A percentile compares a stretch with the other conserved stretches of the same genome.
Evolutionary conservation across 1,284 basidiomycete genomes (phyloP).

Genomic region (Phylloporus sp.): DNA sequence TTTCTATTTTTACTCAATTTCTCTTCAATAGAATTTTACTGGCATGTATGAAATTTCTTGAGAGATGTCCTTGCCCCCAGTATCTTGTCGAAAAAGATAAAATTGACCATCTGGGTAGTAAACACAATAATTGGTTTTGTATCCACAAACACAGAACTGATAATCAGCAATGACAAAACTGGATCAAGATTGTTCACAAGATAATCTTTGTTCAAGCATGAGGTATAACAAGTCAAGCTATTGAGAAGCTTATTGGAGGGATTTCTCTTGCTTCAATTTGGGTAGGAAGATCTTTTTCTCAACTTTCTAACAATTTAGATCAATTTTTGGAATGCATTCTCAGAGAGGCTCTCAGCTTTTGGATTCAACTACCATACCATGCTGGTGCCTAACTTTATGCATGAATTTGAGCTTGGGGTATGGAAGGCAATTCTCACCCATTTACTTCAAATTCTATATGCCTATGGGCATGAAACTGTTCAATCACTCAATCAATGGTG

Average conservation of each 20-base stretch:
- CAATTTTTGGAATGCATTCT: background rate
- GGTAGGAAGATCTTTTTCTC: background rate
- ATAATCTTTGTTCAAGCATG: background rate
- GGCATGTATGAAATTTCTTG: slow-evolving; percentile 28
- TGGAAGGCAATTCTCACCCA: background rate
- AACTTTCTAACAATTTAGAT: background rate
- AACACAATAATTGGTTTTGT: background rate
- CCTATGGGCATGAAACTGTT: background rate
- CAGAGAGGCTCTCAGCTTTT: background rate
- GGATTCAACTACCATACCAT: background rate
- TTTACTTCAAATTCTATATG: background rate
- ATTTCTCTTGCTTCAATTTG: background rate
- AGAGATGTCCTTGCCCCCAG: slow-evolving; percentile 32
- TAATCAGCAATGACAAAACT: background rate
- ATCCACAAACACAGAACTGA: background rate
- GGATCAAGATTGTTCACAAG: background rate
- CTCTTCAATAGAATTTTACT: slow-evolving; percentile 29
- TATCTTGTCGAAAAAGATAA: slow-evolving; percentile 29
- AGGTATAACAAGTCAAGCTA: background rate
- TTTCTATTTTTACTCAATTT: background rate
- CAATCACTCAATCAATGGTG: background rate
- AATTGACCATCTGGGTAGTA: slow-evolving; percentile 12
- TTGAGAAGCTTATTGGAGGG: background rate
- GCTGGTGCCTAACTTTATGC: background rate
- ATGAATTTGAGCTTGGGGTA: background rate